Base-by-base conservation (phyloP, 192 early-diverging fungal species). In the Coemansia sp. region DNA sequence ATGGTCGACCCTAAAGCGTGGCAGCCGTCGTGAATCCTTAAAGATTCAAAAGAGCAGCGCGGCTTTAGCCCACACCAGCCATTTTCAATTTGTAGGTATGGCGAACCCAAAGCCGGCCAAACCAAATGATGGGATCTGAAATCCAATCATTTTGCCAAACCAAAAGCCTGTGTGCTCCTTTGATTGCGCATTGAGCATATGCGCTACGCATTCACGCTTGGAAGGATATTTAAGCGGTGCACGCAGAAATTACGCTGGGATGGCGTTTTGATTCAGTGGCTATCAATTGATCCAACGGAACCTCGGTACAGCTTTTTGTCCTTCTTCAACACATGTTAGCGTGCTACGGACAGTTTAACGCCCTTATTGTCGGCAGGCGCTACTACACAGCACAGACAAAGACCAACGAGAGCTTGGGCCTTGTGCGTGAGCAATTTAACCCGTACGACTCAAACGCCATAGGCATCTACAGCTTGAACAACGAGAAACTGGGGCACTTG, bases 21-120 rank as follows among this genome's bases (percentile, higher is more conserved):
- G 70, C 76, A 78, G 66, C 70, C 76, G 70, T 78, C 76, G 76
- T 78, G 24, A 26, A 65, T 63, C 46, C 60, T 72, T 72, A 56
- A 56, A 65, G 26, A 34, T 10, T n/a, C 13, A n/a, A 39, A 26
- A 9, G 26, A 1, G 10, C 14, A 16, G 20, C 56, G 56, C 56
- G 56, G 63, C 63, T 37, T 43, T 62, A 40, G 51, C 63, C 48
- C 51, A 40, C 26, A 43, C 13, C 23, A 24, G 9, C 28, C 10
- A 13, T 9, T 42, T 39, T n/a, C 14, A 3, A 53, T 65, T 65
- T 65, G 51, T 65, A 65, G 36, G 51, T 11, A 36, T 5, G 9
- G 33, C 33, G 3, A 9, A 35, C 38, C 26, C 13, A 20, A 4
- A 21, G 33, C 1, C 20, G 33, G 20, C 2, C 34, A 18, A 14